Evolutionary conservation across 331 rosid genomes (phyloP), one percentile per base, ranked within the genome.

Genomic region (Acacia concinna): DNA sequence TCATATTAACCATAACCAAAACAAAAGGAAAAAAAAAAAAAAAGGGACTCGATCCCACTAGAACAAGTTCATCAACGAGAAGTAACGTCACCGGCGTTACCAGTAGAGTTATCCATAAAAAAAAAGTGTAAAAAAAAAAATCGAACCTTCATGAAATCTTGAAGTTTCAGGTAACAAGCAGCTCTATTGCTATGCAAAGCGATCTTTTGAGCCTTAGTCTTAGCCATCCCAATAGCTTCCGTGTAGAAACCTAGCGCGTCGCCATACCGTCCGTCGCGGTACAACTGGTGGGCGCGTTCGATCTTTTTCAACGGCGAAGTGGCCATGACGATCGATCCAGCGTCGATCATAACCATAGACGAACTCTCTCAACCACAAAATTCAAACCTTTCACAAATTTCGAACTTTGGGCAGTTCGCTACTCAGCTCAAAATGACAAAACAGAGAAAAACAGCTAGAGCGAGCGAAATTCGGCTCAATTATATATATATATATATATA

Each of bases 251-350:
- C 94, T 41, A 94, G 78, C 14, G 98, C 98, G 66, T 91, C 96
- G 59, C 66, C 71, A 85, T 92, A 94, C 27, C 80, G 83, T 11
- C 97, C 97, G 38, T 92, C 97, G 25, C 97, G 87, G 82, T 92
- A 92, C 97, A 91, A 83, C 89, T 76, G 94, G 76, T 92, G 97
- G 74, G 93, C 98, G 52, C 88, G 82, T 68, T 94, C 98, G 78
- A 94, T 94, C 87, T 88, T 91, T 85, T 81, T 91, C 85, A 70
- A 15, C 73, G 91, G 86, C n/a, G 87, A 70, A 47, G 94, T 75
- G 9, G 92, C 87, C 92, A 84, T 84, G 30, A 2, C 47, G 10
- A 44, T 51, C 70, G 32, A 60, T 31, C 73, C 17, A 8, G 76
- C 57, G 32, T 78, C 74, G 47, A 74, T 68, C 69, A 68, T 2